These are phyloP conservation scores for Pugionium cornutum DNA, from an alignment of 345 rosid species.

Conservation along the genomic window DNA sequence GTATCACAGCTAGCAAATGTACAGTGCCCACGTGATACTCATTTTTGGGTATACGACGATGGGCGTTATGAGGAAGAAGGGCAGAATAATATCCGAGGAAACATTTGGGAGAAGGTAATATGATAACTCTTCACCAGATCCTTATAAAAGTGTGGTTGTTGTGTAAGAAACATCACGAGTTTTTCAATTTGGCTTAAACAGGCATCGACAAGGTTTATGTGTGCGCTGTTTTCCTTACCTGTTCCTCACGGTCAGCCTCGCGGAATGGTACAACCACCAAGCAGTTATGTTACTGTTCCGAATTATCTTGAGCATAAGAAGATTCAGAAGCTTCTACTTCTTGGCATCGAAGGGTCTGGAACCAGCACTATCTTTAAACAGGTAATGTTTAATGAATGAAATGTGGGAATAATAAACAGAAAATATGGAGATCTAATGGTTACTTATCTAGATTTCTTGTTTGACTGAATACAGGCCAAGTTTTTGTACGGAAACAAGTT, in stretches of 20 bases:
- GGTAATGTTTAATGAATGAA: conserved; percentile 44
- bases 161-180: background rate
- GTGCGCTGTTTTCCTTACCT: conserved; percentile 88
- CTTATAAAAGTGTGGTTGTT: background rate
- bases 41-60: conserved; percentile 94
- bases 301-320: conserved; percentile 81
- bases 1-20: conserved; percentile 74
- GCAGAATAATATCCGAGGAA: conserved; percentile 86
- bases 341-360: conserved; percentile 88
- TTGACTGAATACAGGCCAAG: conserved; percentile 66
- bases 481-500: conserved; percentile 90
- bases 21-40: conserved; percentile 84
- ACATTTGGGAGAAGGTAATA: conserved; percentile 86
- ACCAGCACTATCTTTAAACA: conserved; percentile 98
- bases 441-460: conserved; percentile 14
- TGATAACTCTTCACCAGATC: background rate
- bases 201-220: conserved; percentile 88
- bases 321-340: conserved; percentile 79
- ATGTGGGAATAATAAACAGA: background rate
- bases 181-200: conserved; percentile 47
- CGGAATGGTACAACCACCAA: conserved; percentile 67
- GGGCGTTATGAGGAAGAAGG: conserved; percentile 95
- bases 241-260: conserved; percentile 74
- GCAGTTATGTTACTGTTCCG: conserved; percentile 70
- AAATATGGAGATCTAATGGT: conserved; percentile 20